Evolutionary conservation across 176 grass and related monocot species (phyloP), one percentile per base, ranked within the genome.

Genomic region (Raddia guianensis): DNA sequence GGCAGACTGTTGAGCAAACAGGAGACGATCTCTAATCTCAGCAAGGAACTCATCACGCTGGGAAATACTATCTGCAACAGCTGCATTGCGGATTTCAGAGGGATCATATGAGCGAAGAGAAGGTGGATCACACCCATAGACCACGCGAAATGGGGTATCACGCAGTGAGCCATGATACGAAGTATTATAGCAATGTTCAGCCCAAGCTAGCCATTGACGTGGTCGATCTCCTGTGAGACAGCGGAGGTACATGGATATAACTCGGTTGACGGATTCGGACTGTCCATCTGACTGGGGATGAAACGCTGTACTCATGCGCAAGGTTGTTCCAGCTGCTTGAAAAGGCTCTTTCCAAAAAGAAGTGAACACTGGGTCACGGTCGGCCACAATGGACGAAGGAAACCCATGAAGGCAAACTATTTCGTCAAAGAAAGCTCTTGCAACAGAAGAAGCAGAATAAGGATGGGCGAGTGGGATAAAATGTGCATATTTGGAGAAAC

Each of bases 311-410:
- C 33, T 42, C 0, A 15, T 0, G 0, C 18, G 1, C 0, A 67
- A 2, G 1, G 0, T 2, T 4, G 0, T 9, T 3, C 11, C 2
- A 15, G 2, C 0, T 3, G 3, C 14, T 3, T 2, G 0, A 0
- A 67, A 67, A 0, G n/a, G 7, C 5, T 43, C 34, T 0, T 59
- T 9, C 37, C 64, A 67, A 0, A 45, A 45, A 0, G 1, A 4
- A 14, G 9, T 64, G 4, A 64, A 64, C 0, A 64, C 19, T 5
- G 32, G 21, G 2, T 64, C 61, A 0, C 61, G 9, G 5, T 64
- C 15, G 1, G 14, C 3, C 6, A 60, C 57, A 7, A 60, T 60
- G 16, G 57, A 60, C 1, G 6, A 2, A 14, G 57, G 57, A 5
- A 60, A 6, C 2, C 57, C 13, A 21, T 60, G n/a, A 7, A 60